phyloP scores from a whole-genome alignment of 2,329 filamentous ascomycete genomes.

The Ophiocordyceps camponoti-leonardi region DNA sequence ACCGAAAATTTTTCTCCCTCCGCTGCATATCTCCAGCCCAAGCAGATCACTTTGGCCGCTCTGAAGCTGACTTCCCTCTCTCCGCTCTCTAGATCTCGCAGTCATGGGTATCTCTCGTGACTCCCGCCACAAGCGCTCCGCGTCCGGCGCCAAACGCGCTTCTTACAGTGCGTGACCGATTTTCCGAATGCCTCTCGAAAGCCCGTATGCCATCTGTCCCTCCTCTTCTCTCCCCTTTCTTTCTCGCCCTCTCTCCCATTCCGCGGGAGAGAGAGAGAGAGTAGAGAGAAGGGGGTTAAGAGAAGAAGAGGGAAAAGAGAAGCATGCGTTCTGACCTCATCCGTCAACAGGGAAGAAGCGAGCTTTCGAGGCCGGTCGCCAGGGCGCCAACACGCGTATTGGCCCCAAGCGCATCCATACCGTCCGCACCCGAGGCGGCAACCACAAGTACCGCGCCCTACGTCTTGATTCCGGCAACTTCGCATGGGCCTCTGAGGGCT shows the following conservation, averaged over 20 bases:
- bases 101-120: conserved; percentile 99
- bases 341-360: conserved; percentile 75
- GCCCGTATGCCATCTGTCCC: conserved; percentile 39
- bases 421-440: conserved; percentile 92
- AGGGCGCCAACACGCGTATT: conserved; percentile 99
- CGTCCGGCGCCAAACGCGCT: conserved; percentile 94
- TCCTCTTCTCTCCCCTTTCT: not conserved
- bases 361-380: conserved; percentile 99
- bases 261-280: not conserved
- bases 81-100: conserved; percentile 43
- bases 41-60: not conserved
- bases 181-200: conserved; percentile 28
- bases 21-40: not conserved
- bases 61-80: conserved; percentile 5
- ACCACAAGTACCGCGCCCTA: conserved; percentile 98
- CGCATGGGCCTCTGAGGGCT: conserved; percentile 95
- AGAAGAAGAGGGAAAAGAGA: conserved; percentile 1
- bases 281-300: not conserved
- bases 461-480: conserved; percentile 99
- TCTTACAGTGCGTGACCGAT: conserved; percentile 58
- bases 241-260: not conserved
- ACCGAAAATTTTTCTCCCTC: not conserved
- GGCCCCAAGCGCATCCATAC: conserved; percentile 92
- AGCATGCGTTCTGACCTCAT: conserved; percentile 57
- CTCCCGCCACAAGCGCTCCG: conserved; percentile 99